Conservation (phyloP, 805 yeast species). For the Priceomyces fermenticarens region DNA sequence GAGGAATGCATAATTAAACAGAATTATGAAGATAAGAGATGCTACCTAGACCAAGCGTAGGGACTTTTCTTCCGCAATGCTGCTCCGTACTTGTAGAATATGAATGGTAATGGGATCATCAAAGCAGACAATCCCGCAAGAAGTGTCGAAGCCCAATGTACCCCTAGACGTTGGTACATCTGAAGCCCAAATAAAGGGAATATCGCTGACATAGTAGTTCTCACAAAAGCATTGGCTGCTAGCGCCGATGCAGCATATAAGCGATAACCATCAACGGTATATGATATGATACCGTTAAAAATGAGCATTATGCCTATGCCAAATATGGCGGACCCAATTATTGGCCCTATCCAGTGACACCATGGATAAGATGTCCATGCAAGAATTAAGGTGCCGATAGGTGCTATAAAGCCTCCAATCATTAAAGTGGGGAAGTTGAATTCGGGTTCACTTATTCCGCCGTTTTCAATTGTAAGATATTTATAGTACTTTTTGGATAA, state of each 20-base stretch:
- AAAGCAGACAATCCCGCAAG: slow-evolving; percentile 47
- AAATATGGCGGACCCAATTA: slow-evolving; percentile 35
- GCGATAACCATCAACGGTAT: slow-evolving; percentile 56
- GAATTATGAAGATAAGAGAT: not conserved
- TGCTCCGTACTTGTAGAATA: slow-evolving; percentile 6
- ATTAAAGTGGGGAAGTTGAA: slow-evolving; percentile 72
- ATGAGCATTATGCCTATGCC: slow-evolving; percentile 47
- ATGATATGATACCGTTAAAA: slow-evolving; percentile 54
- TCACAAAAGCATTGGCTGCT: slow-evolving; percentile 55
- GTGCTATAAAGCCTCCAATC: slow-evolving; percentile 63
- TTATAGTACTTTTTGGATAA: slow-evolving; percentile 28
- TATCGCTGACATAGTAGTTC: slow-evolving; percentile 53
- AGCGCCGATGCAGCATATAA: slow-evolving; percentile 58
- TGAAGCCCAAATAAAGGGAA: slow-evolving; percentile 55
- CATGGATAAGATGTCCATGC: slow-evolving; percentile 71
- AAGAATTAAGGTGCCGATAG: slow-evolving; percentile 77
- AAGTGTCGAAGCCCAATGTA: slow-evolving; percentile 54
- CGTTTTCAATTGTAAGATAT: slow-evolving; percentile 28
- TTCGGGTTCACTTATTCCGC: slow-evolving; percentile 63
- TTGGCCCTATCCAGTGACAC: slow-evolving; percentile 69
- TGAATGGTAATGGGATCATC: slow-evolving; percentile 5
- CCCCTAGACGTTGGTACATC: slow-evolving; percentile 46
- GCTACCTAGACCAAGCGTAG: slow-evolving; percentile 3
- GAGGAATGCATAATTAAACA: no score
- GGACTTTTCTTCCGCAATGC: slow-evolving; percentile 4